A percentile compares a stretch with the other conserved stretches of the same genome.
Conservation (phyloP, 306 rosid species). For the Quercus agrifolia region DNA sequence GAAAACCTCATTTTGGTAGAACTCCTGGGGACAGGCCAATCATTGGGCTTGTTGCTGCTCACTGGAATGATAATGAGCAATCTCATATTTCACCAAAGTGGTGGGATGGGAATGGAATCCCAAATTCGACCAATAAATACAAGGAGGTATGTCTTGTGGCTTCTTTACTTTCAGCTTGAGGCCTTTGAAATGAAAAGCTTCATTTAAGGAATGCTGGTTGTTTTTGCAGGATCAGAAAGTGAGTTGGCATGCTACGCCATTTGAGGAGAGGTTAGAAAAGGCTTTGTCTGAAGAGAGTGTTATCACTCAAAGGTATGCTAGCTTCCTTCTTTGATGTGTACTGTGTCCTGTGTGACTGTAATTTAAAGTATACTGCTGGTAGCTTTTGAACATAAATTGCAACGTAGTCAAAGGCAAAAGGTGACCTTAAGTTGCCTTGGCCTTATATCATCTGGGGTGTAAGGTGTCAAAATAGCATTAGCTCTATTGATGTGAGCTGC, state of each 20-base stretch:
- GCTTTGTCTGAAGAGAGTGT: conserved; percentile 72
- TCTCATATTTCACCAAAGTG: conserved; percentile 58
- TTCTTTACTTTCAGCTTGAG: neutral
- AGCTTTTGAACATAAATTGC: neutral
- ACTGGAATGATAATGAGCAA: conserved; percentile 59
- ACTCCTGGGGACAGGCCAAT: conserved; percentile 70
- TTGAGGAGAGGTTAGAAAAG: conserved; percentile 83
- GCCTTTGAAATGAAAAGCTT: neutral
- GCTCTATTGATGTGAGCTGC: no score
- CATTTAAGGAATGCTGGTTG: conserved; percentile 14
- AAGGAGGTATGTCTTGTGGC: conserved; percentile 57
- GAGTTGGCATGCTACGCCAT: conserved; percentile 96
- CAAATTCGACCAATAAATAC: conserved; percentile 88
- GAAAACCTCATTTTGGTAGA: conserved; percentile 33
- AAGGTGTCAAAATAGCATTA: no score
- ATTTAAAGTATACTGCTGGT: neutral
- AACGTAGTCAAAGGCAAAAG: no score
- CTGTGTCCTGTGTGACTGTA: neutral
- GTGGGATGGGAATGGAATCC: conserved; percentile 90
- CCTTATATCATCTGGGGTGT: no score
- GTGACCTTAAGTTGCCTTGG: no score
- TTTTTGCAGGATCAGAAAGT: conserved; percentile 82
- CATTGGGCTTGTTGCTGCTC: conserved; percentile 73
- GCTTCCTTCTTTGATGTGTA: neutral
- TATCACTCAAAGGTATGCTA: conserved; percentile 51